Base-by-base conservation (phyloP, 805 yeast genomes). In the Nakazawaea populi region DNA sequence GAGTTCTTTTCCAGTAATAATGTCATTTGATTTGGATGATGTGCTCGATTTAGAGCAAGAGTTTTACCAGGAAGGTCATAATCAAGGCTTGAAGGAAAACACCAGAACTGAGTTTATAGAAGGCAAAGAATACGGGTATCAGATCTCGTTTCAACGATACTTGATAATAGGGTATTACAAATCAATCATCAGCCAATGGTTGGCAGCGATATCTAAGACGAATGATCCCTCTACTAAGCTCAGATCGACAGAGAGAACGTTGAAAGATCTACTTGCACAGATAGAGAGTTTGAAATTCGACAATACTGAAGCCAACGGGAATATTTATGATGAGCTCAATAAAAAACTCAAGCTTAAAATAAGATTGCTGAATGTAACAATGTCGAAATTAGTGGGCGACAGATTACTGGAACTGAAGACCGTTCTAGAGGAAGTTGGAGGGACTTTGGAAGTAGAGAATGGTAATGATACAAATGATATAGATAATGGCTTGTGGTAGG, bases 61-160 rank as follows among this genome's bases (percentile, higher is more conserved):
- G 60, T 80, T 67, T 64, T 90, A 88, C 61, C 64, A 76, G 5
- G 80, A 80, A 53, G 97, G 97, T 1, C 86, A 67, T 61, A 58
- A 67, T 46, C 94, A 88, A 54, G 98, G 96, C 1, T 76, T 76
- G 39, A 65, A 69, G 4, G 85, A 78, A 47, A 86, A 89, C 0
- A 68, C 80, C 1, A 65, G 63, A 45, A 77, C 81, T 42, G 90
- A 89, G 45, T 73, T 67, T 47, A 56, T 72, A 2, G 97, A 90
- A 62, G 97, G 97, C 1, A 85, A 84, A 60, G 89, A 88, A 60
- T 83, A 82, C 56, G 98, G 98, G 0, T 74, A 82, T 42, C 94
- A 86, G 61, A 83, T 87, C 0, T 89, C 89, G 0, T 85, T 81
- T 58, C 94, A 86, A 64, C 67, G 87, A 52, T 84, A 79, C 58